Conservation (phyloP, 352 stramenopile species). For the Globisporangium ultimum region DNA sequence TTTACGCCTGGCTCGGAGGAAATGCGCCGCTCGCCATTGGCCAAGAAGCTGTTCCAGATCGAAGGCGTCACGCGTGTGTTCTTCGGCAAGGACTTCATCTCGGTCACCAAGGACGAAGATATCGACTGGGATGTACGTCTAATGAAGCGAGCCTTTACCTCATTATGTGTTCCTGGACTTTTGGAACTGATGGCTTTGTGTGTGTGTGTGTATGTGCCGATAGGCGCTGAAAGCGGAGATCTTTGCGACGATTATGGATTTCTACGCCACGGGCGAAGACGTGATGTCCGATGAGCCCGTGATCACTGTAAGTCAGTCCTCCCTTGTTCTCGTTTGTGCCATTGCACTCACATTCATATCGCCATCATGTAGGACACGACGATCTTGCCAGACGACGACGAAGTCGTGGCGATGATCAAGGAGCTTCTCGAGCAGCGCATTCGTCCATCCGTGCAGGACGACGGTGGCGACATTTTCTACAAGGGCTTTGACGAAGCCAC, state of each 20-base stretch:
- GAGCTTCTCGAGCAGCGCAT: conserved; percentile 98
- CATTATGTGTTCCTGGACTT: too few relatives aligned
- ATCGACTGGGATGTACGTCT: conserved; percentile 90
- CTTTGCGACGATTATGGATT: conserved; percentile 98
- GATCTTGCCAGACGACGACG: conserved; percentile 96
- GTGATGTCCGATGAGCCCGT: conserved; percentile 89
- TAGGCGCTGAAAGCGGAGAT: conserved; percentile 89
- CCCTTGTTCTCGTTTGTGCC: neutral
- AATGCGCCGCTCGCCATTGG: conserved; percentile 91
- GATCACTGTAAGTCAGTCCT: conserved; percentile 46
- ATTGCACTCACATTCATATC: neutral
- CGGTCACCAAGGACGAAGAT: conserved; percentile 95
- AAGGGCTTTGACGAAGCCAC: conserved; percentile 94
- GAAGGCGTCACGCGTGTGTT: conserved; percentile 96
- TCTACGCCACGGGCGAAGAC: conserved; percentile 88
- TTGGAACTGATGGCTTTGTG: too few relatives aligned
- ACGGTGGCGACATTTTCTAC: conserved; percentile 99
- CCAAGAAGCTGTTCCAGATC: conserved; percentile 96
- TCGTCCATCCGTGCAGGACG: conserved; percentile 98
- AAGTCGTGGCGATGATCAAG: conserved; percentile 99
- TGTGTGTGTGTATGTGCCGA: neutral
- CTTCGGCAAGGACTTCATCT: conserved; percentile 98
- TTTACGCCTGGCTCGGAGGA: conserved; percentile 85
- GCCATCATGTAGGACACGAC: conserved; percentile 66
- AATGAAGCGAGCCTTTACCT: too few relatives aligned